These are phyloP conservation scores for Coelastrella sp. DNA, from an alignment of 139 green algal genomes.

Conservation along the genomic window DNA sequence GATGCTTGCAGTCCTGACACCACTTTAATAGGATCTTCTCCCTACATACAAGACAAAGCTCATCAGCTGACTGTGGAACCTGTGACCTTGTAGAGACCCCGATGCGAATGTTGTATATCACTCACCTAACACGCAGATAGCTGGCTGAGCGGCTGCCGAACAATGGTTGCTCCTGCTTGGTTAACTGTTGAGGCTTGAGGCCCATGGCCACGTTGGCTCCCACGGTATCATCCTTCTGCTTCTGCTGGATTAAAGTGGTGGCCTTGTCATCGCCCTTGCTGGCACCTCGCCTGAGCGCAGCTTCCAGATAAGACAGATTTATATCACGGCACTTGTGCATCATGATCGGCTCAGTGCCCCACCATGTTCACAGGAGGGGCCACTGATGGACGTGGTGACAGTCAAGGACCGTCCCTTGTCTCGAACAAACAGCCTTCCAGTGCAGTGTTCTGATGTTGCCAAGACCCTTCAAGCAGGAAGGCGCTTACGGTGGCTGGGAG, in stretches of 20 bases:
- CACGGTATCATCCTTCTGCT: not conserved
- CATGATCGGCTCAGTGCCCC: no score
- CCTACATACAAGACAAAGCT: constrained; percentile 40
- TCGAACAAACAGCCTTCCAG: no score
- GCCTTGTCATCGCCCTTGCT: not conserved
- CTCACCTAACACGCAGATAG: constrained; percentile 34
- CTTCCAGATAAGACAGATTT: not conserved
- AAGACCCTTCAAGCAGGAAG: no score
- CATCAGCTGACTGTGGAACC: no score
- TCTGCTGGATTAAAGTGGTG: not conserved
- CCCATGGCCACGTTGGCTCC: constrained; percentile 65
- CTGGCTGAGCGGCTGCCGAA: constrained; percentile 47
- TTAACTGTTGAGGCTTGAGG: constrained; percentile 61
- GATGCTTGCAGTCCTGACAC: constrained; percentile 54
- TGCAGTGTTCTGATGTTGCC: no score
- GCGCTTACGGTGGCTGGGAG: not conserved
- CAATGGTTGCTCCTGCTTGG: constrained; percentile 54
- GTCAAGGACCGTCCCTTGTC: no score
- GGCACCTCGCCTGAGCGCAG: not conserved
- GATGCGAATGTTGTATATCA: not conserved
- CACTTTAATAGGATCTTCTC: constrained; percentile 67
- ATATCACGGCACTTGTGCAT: no score
- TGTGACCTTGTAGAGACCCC: no score
- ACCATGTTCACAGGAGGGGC: no score
- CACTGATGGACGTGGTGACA: no score